Conservation (phyloP, 352 stramenopile species). For the Pythium vanterpoolii region DNA sequence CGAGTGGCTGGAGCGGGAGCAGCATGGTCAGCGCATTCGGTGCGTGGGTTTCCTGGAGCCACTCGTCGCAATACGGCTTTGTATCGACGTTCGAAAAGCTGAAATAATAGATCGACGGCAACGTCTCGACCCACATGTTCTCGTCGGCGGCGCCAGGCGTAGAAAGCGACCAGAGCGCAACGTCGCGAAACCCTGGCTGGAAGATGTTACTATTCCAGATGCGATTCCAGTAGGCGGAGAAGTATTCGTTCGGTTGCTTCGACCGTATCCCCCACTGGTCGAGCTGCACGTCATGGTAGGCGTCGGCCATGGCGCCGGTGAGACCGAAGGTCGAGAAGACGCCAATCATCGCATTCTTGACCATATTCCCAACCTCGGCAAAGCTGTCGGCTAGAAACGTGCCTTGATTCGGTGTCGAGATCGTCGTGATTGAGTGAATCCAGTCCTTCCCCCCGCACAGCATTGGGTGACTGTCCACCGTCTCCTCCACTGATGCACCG, state of each 20-base stretch:
- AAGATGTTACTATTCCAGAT: conserved; percentile 36
- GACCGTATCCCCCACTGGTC: conserved; percentile 49
- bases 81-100: conserved; percentile 45
- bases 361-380: conserved; percentile 30
- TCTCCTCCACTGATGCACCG: conserved; percentile 33
- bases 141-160: conserved; percentile 34
- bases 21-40: conserved; percentile 53
- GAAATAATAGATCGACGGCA: conserved; percentile 55
- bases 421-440: conserved; percentile 67
- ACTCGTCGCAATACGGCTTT: conserved; percentile 30
- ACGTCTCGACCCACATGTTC: conserved; percentile 46
- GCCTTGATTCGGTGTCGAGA: conserved; percentile 60
- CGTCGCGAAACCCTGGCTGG: conserved; percentile 36
- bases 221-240: conserved; percentile 35
- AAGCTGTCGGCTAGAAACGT: conserved; percentile 47
- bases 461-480: conserved; percentile 31
- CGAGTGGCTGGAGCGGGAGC: conserved; percentile 35
- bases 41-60: conserved; percentile 37
- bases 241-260: conserved; percentile 24
- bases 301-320: conserved; percentile 24
- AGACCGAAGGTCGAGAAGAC: conserved; percentile 31
- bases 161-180: conserved; percentile 38
- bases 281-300: conserved; percentile 48
- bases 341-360: conserved; percentile 36
- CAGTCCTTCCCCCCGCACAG: conserved; percentile 54